Conservation (phyloP, 345 rosid species). For the Tarenaya hassleriana region DNA sequence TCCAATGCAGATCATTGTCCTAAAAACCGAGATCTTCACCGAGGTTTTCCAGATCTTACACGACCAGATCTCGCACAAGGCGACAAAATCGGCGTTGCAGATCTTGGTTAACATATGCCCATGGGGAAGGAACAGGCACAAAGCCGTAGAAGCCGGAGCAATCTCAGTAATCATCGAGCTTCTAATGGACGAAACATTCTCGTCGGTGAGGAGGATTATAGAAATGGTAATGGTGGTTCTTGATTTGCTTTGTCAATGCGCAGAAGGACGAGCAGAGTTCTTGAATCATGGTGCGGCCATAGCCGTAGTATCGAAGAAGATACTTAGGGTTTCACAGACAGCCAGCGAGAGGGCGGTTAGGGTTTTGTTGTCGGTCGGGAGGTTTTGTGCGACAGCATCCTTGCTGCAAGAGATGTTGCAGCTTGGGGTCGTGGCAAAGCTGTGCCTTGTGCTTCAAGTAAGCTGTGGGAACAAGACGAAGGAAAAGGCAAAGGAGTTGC, state of each 20-base stretch:
- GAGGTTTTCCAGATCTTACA: conserved; percentile 45
- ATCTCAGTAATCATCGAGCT: conserved; percentile 48
- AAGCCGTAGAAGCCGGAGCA: conserved; percentile 53
- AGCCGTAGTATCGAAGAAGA: conserved; percentile 70
- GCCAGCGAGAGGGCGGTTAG: conserved; percentile 58
- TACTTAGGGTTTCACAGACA: conserved; percentile 57
- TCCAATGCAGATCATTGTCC: conserved; percentile 37
- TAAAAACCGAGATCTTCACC: conserved; percentile 33
- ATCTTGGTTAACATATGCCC: conserved; percentile 42
- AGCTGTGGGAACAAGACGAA: conserved; percentile 39
- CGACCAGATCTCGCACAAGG: conserved; percentile 52
- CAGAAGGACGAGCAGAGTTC: conserved; percentile 75
- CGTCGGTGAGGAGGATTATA: conserved; percentile 35
- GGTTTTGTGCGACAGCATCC: conserved; percentile 44
- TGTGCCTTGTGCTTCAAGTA: conserved; percentile 60
- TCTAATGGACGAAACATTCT: conserved; percentile 47
- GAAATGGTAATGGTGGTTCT: conserved; percentile 49
- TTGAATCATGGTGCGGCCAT: conserved; percentile 57
- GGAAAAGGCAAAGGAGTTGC: conserved; percentile 56
- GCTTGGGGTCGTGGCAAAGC: conserved; percentile 59
- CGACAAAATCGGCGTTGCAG: conserved; percentile 54
- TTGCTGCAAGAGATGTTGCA: conserved; percentile 66
- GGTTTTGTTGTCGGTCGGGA: conserved; percentile 51
- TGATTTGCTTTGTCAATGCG: conserved; percentile 55
- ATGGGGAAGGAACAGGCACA: conserved; percentile 67